Conservation (phyloP, 768 basidiomycete genomes). For the Suillus subalutaceus region DNA sequence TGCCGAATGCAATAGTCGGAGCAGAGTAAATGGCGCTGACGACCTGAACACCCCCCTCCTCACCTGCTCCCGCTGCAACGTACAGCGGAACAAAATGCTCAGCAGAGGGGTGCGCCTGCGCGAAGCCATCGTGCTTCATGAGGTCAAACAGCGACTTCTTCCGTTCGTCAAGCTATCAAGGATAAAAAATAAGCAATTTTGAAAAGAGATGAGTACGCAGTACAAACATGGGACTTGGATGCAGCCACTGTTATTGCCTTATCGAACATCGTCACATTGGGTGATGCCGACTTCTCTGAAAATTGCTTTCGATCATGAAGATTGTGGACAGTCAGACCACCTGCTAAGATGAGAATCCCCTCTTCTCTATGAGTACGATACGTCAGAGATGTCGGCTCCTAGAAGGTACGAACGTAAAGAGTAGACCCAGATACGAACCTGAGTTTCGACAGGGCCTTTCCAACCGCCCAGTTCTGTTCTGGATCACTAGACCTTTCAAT, state of each 20-base stretch:
- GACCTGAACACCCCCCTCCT: conserved; percentile 51
- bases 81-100: conserved; percentile 86
- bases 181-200: neutral
- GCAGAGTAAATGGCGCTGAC: conserved; percentile 58
- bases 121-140: conserved; percentile 62
- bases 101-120: conserved; percentile 69
- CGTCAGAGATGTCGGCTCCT: conserved; percentile 3
- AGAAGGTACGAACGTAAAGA: neutral
- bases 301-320: conserved; percentile 57
- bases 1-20: conserved; percentile 68
- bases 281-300: conserved; percentile 48
- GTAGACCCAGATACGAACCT: conserved; percentile 41
- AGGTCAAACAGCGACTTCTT: conserved; percentile 59
- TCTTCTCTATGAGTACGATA: conserved; percentile 48
- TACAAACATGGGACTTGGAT: conserved; percentile 50
- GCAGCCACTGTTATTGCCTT: conserved; percentile 60
- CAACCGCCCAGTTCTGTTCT: conserved; percentile 64
- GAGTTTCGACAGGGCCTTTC: conserved; percentile 60
- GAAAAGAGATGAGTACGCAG: neutral
- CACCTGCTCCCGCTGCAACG: conserved; percentile 74
- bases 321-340: conserved; percentile 72
- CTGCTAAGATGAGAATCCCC: conserved; percentile 68
- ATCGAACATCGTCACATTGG: conserved; percentile 58
- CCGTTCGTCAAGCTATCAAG: conserved; percentile 48
- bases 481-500: conserved; percentile 65